Evolutionary conservation across 257 asterid species (phyloP), one percentile per base, ranked within the genome.

Genomic region (Solanum piurae): DNA sequence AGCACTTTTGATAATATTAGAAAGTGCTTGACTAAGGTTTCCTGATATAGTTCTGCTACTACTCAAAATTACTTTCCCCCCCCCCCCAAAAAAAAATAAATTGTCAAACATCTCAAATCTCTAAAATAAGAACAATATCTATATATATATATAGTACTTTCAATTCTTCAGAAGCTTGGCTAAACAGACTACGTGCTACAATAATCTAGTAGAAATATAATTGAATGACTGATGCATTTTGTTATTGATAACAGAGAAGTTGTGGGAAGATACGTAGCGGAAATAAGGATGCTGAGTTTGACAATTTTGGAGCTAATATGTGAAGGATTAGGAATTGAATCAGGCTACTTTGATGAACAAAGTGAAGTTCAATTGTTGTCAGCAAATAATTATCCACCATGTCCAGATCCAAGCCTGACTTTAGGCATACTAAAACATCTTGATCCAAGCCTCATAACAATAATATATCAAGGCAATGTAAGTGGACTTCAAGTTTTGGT

Each of bases 381-480:
- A 40, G 75, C 88, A 20, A 90, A 91, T 46, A 75, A 84, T 75
- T 83, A 90, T 75, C 89, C 90, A 13, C 33, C 87, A 6, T 89
- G 91, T 18, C 91, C 90, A 21, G 87, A 91, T 66, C 92, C 93
- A 5, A 83, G 86, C 86, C 21, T 89, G 72, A 89, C 90, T 5
- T 37, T 91, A 38, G 92, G 93, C 36, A 86, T 89, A 74, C 88
- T 72, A 6, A 86, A 69, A 73, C 93, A 91, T 62, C 4, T 83
- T 82, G 93, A 91, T 64, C 89, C 90, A 1, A 88, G 89, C 38
- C 87, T 89, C 60, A 83, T 91, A 80, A 89, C 89, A 64, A 33
- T 89, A 64, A 87, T 91, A 25, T 87, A 42, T 42, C 93, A 86
- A 85, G 91, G 92, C 4, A 23, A 74, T 71, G 85, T 89, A 40